Conservation (phyloP, 2,329 filamentous ascomycete species). For the Pseudogymnoascus sp. region DNA sequence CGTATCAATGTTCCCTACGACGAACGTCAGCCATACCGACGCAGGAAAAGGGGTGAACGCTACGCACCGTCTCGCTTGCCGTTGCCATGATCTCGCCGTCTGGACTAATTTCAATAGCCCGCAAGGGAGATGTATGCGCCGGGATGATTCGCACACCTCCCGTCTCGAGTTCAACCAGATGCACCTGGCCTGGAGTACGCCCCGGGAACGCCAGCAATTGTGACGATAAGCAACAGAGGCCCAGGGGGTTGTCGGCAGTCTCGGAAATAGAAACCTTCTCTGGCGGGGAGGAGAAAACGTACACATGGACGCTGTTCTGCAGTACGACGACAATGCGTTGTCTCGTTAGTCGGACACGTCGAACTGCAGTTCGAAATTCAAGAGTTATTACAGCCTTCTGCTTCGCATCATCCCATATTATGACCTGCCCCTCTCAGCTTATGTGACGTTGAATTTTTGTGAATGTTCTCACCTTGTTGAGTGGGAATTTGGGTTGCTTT, state of each 20-base stretch:
- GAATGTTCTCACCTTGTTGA: slow-evolving; percentile 58
- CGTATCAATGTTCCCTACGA: slow-evolving; percentile 76
- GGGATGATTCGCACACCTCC: slow-evolving; percentile 88
- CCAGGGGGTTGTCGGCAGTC: slow-evolving; percentile 75
- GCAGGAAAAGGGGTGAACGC: neutral
- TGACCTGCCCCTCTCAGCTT: slow-evolving; percentile 41
- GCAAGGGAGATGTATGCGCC: slow-evolving; percentile 71
- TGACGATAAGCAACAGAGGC: slow-evolving; percentile 68
- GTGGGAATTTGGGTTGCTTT: slow-evolving; percentile 72
- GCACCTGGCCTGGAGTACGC: slow-evolving; percentile 78
- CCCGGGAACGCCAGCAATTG: slow-evolving; percentile 76
- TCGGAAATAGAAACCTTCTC: slow-evolving; percentile 67
- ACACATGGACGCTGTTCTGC: slow-evolving; percentile 72
- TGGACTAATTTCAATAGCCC: slow-evolving; percentile 68
- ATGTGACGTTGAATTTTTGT: neutral
- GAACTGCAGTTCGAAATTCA: slow-evolving; percentile 69
- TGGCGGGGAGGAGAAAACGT: slow-evolving; percentile 66
- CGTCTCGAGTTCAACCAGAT: slow-evolving; percentile 69
- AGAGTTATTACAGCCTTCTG: slow-evolving; percentile 66
- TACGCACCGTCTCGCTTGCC: slow-evolving; percentile 65
- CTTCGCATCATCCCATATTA: slow-evolving; percentile 86
- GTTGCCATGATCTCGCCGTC: slow-evolving; percentile 79
- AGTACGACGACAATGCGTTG: slow-evolving; percentile 72
- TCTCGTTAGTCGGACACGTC: slow-evolving; percentile 68
- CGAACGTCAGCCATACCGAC: neutral